These are phyloP conservation scores for Chlorella vulgaris DNA, from an alignment of 139 green algal genomes.

Conservation along the genomic window DNA sequence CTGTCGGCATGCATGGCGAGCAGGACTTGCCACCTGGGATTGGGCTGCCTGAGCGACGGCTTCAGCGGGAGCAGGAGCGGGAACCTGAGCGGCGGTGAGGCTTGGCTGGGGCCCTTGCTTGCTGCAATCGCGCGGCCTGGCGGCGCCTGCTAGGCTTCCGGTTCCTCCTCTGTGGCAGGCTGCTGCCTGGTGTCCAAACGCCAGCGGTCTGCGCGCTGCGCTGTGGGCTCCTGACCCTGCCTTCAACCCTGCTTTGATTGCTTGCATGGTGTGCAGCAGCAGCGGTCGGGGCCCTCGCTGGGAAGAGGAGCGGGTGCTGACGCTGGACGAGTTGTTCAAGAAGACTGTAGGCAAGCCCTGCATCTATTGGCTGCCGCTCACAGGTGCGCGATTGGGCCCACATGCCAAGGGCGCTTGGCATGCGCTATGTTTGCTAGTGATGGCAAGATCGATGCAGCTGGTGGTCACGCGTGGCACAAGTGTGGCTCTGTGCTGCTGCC, in stretches of 20 bases:
- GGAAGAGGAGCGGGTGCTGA: slow-evolving; percentile 18
- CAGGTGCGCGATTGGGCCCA: slow-evolving; percentile 16
- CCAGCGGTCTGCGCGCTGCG: background rate
- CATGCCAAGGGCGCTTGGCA: too few relatives aligned
- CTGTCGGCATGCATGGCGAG: background rate
- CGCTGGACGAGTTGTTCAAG: slow-evolving; percentile 80
- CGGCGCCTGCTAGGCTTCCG: too few relatives aligned
- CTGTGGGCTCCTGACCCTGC: background rate
- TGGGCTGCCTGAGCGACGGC: background rate
- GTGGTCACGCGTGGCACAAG: too few relatives aligned
- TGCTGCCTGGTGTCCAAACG: too few relatives aligned
- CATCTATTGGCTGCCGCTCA: slow-evolving; percentile 87
- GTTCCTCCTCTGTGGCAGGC: too few relatives aligned
- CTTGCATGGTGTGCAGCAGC: background rate
- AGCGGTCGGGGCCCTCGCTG: background rate
- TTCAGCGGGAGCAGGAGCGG: background rate
- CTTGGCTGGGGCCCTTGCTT: too few relatives aligned
- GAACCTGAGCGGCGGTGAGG: background rate
- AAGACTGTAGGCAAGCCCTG: slow-evolving; percentile 77
- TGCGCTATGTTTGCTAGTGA: too few relatives aligned
- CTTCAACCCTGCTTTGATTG: background rate
- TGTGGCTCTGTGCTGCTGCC: background rate
- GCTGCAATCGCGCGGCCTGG: too few relatives aligned
- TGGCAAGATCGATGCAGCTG: too few relatives aligned
- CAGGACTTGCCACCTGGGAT: background rate